Percentiles rank a stretch among this genome's conserved stretches.
Conservation (phyloP, 2,329 filamentous ascomycete genomes). For the Penicillium sp. region DNA sequence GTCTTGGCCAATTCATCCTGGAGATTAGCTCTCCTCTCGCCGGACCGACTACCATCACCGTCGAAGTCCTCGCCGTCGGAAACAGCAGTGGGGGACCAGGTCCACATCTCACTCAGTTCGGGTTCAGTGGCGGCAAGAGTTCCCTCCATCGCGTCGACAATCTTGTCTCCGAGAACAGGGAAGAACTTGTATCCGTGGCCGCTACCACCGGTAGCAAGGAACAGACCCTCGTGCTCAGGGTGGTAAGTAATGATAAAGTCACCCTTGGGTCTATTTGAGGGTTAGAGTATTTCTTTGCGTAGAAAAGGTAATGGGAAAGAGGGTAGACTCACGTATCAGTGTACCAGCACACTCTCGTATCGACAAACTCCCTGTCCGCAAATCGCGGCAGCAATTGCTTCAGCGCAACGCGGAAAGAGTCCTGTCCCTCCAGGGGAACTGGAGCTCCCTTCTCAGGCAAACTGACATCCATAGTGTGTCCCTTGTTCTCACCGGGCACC, state of each 20-base stretch:
- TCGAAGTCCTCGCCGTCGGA: slow-evolving; percentile 26
- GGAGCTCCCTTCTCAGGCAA: slow-evolving; percentile 40
- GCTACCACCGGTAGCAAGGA: slow-evolving; percentile 55
- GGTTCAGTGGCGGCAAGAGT: slow-evolving; percentile 34
- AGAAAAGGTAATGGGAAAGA: not conserved
- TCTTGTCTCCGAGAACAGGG: slow-evolving; percentile 55
- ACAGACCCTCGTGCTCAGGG: slow-evolving; percentile 56
- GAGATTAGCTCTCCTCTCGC: slow-evolving; percentile 36
- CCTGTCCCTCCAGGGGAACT: slow-evolving; percentile 59
- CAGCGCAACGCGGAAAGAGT: slow-evolving; percentile 63
- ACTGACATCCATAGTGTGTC: slow-evolving; percentile 37
- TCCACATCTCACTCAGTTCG: slow-evolving; percentile 47
- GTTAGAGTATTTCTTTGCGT: not conserved
- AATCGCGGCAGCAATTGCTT: slow-evolving; percentile 63
- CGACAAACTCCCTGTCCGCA: slow-evolving; percentile 60
- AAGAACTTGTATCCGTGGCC: slow-evolving; percentile 59
- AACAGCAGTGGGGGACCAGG: slow-evolving; percentile 34
- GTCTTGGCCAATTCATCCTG: slow-evolving; percentile 42
- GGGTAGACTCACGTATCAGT: slow-evolving; percentile 60
- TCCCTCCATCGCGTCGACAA: slow-evolving; percentile 50
- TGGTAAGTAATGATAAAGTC: slow-evolving; percentile 74
- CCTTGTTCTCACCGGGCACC: slow-evolving; percentile 22
- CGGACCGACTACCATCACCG: slow-evolving; percentile 43
- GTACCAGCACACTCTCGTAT: slow-evolving; percentile 73
- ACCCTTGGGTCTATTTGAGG: slow-evolving; percentile 52